Conservation (phyloP, 139 green algal genomes). For the Coelastrella sp. region DNA sequence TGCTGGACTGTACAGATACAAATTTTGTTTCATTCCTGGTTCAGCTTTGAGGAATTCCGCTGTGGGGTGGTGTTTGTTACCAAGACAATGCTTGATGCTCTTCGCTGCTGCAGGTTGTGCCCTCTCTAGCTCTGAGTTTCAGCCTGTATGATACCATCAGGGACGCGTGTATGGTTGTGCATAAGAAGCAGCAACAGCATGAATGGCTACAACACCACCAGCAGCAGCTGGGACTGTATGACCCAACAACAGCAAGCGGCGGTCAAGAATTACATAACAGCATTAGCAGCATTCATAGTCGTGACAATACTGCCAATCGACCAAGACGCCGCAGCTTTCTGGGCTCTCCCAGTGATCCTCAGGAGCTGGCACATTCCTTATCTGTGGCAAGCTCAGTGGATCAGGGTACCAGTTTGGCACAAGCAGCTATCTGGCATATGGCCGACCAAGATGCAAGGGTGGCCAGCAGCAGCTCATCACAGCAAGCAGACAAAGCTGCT, state of each 20-base stretch:
- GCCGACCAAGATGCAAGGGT: constrained; percentile 5
- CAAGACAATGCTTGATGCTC: not conserved
- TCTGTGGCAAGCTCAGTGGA: constrained; percentile 39
- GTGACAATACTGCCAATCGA: constrained; percentile 2
- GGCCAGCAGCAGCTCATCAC: not conserved
- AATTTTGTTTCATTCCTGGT: too few relatives aligned
- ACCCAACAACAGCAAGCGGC: not conserved
- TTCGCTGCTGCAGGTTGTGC: constrained; percentile 73
- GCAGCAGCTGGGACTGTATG: constrained; percentile 10
- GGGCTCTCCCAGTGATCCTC: not conserved
- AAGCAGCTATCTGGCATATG: constrained; percentile 32
- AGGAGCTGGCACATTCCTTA: constrained; percentile 12
- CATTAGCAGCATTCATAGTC: constrained; percentile 10
- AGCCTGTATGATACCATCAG: constrained; percentile 84
- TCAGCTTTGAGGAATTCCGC: too few relatives aligned
- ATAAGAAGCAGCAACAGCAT: constrained; percentile 13
- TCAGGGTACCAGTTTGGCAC: constrained; percentile 19
- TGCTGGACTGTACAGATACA: not conserved
- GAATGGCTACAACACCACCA: constrained; percentile 13
- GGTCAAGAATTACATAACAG: not conserved
- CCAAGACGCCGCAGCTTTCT: not conserved
- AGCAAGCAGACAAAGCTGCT: constrained; percentile 5
- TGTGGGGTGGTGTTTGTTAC: not conserved
- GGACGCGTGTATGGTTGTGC: not conserved
- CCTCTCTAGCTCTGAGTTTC: constrained; percentile 94